phyloP scores from a whole-genome alignment of 352 stramenopile genomes.

The Pythium aristosporum region DNA sequence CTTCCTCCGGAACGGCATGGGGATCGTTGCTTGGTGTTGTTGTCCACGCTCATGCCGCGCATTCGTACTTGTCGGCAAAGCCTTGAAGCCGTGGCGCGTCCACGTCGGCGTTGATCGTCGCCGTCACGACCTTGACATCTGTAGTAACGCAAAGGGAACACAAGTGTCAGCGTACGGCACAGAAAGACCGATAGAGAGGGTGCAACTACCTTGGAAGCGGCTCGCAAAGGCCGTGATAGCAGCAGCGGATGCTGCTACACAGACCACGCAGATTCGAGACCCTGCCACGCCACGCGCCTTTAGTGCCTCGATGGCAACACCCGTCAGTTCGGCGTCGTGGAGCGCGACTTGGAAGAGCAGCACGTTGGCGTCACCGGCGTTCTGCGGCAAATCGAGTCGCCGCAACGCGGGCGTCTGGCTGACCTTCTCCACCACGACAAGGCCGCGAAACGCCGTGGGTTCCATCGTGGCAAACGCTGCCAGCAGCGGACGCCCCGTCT shows the following conservation, averaged over 20 bases:
- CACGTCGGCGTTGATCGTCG: slow-evolving; percentile 17
- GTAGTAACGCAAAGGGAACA: no score
- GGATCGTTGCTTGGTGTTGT: neutral
- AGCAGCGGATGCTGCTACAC: slow-evolving; percentile 10
- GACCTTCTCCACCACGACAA: slow-evolving; percentile 1
- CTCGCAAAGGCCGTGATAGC: slow-evolving; percentile 19
- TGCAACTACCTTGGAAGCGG: slow-evolving; percentile 12
- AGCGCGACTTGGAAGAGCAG: slow-evolving; percentile 16
- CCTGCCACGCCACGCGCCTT: slow-evolving; percentile 6
- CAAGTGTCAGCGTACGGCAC: neutral
- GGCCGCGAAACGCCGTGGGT: slow-evolving; percentile 14
- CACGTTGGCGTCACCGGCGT: slow-evolving; percentile 15
- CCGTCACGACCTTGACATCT: slow-evolving; percentile 26
- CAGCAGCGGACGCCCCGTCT: slow-evolving; percentile 7
- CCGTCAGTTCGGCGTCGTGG: slow-evolving; percentile 1
- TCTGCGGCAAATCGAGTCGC: slow-evolving; percentile 11
- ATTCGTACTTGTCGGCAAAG: slow-evolving; percentile 16
- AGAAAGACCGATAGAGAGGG: neutral
- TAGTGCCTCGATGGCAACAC: slow-evolving; percentile 4
- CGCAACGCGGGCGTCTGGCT: neutral
- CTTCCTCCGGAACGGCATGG: no score
- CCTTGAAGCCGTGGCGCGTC: slow-evolving; percentile 15
- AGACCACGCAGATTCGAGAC: slow-evolving; percentile 17
- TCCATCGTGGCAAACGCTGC: slow-evolving; percentile 22
- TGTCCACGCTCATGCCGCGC: neutral